Conservation (phyloP, 371 early-diverging fungal species). For the Apophysomyces ossiformis region DNA sequence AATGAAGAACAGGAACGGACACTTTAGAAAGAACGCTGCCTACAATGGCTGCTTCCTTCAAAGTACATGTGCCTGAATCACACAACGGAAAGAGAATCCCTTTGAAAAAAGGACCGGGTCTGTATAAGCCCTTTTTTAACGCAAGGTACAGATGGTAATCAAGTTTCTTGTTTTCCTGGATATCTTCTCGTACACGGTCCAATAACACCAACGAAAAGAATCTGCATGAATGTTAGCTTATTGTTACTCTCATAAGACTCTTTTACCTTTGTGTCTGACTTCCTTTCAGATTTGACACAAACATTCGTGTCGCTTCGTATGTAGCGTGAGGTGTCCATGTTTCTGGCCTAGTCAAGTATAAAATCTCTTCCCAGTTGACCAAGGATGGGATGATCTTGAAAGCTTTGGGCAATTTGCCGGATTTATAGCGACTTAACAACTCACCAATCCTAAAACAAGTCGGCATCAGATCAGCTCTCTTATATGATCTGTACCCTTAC, state of each 20-base stretch:
- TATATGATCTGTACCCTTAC: slow-evolving; percentile 37
- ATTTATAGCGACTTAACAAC: slow-evolving; percentile 90
- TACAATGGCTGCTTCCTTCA: slow-evolving; percentile 96
- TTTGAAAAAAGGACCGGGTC: slow-evolving; percentile 97
- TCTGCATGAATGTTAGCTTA: slow-evolving; percentile 68
- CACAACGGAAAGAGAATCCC: slow-evolving; percentile 97
- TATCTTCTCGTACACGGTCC: slow-evolving; percentile 93
- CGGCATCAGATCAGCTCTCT: not conserved
- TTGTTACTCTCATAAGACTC: slow-evolving; percentile 26
- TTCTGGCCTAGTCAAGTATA: slow-evolving; percentile 90
- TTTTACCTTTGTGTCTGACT: slow-evolving; percentile 84
- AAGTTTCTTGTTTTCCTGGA: slow-evolving; percentile 92
- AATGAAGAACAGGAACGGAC: slow-evolving; percentile 94
- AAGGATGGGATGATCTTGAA: slow-evolving; percentile 98
- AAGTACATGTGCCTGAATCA: slow-evolving; percentile 92
- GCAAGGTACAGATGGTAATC: slow-evolving; percentile 96
- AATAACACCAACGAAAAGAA: slow-evolving; percentile 88
- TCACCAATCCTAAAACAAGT: slow-evolving; percentile 74
- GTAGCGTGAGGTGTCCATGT: slow-evolving; percentile 96
- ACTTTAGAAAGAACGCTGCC: slow-evolving; percentile 91
- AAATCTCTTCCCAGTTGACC: slow-evolving; percentile 95
- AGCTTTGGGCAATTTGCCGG: slow-evolving; percentile 96
- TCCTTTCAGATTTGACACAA: slow-evolving; percentile 92
- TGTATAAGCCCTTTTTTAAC: slow-evolving; percentile 95
- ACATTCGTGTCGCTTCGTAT: slow-evolving; percentile 95